Conservation (phyloP, 441 rosid genomes). For the Erodium chrysanthum region DNA sequence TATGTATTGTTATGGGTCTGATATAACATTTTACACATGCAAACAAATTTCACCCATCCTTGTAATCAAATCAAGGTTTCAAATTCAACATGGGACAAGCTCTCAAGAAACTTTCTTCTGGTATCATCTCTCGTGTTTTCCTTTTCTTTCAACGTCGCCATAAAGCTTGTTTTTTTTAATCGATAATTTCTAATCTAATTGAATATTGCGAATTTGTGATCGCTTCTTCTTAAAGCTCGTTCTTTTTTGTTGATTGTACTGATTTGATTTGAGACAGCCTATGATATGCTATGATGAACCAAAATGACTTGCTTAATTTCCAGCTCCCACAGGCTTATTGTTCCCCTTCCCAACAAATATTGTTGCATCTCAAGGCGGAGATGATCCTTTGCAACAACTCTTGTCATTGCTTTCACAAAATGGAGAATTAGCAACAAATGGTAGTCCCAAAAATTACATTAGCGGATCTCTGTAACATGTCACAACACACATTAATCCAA, state of each 20-base stretch:
- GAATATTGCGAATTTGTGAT: neutral
- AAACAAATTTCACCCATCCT: neutral
- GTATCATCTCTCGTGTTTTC: neutral
- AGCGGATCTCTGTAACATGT: no score
- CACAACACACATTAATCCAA: no score
- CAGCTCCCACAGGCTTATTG: neutral
- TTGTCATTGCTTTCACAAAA: constrained; percentile 1
- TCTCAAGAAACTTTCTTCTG: neutral
- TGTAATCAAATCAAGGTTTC: neutral
- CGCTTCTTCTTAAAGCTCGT: neutral
- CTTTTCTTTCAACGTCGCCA: neutral
- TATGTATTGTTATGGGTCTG: neutral
- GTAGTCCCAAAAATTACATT: neutral
- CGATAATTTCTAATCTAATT: no score
- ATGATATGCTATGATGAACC: neutral
- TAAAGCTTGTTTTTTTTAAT: no score
- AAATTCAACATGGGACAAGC: neutral
- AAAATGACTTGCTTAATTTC: neutral
- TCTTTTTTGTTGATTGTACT: neutral
- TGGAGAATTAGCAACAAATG: neutral
- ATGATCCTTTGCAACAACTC: neutral
- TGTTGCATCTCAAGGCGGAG: neutral
- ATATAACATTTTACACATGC: neutral
- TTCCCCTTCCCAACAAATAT: neutral
- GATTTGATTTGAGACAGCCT: neutral